Evolutionary conservation across 495 filamentous ascomycete species (phyloP).

Genomic region (Choiromyces venosus): DNA sequence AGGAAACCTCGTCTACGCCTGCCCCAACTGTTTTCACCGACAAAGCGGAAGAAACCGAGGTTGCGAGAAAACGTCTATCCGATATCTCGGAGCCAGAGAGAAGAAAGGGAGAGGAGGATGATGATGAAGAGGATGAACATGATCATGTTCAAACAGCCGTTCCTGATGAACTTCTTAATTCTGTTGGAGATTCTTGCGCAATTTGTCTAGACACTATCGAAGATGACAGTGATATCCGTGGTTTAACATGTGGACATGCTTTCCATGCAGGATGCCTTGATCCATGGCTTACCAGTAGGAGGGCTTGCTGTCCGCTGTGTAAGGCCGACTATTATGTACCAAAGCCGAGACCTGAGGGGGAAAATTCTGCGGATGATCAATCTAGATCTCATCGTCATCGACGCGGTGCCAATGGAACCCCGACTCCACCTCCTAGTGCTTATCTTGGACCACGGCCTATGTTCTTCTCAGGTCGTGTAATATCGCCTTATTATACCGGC

Average conservation of each 20-base stretch:
- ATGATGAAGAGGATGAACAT: constrained; percentile 72
- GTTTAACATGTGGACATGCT: constrained; percentile 87
- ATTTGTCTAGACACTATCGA: constrained; percentile 94
- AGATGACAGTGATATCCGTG: constrained; percentile 91
- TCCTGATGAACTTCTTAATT: constrained; percentile 72
- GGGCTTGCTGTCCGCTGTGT: constrained; percentile 94
- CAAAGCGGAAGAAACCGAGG: constrained; percentile 35
- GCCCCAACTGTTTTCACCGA: constrained; percentile 7
- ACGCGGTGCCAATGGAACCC: constrained; percentile 8
- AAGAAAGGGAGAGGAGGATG: constrained; percentile 45
- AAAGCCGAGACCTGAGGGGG: constrained; percentile 64
- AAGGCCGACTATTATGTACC: constrained; percentile 95
- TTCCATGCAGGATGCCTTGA: constrained; percentile 94
- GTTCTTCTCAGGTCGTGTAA: constrained; percentile 27
- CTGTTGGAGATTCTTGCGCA: constrained; percentile 90
- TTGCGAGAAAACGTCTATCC: constrained; percentile 32
- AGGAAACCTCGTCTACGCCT: constrained; percentile 19
- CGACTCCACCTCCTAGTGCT: constrained; percentile 13
- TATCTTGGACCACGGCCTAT: constrained; percentile 24
- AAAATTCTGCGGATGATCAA: constrained; percentile 26
- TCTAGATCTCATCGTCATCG: constrained; percentile 17
- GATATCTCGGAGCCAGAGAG: constrained; percentile 36
- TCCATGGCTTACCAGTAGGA: constrained; percentile 87
- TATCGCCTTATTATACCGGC: constrained; percentile 17
- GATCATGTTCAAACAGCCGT: constrained; percentile 79